phyloP scores from a whole-genome alignment of 148 eudicot species.

The Fallopia convolvulus region DNA sequence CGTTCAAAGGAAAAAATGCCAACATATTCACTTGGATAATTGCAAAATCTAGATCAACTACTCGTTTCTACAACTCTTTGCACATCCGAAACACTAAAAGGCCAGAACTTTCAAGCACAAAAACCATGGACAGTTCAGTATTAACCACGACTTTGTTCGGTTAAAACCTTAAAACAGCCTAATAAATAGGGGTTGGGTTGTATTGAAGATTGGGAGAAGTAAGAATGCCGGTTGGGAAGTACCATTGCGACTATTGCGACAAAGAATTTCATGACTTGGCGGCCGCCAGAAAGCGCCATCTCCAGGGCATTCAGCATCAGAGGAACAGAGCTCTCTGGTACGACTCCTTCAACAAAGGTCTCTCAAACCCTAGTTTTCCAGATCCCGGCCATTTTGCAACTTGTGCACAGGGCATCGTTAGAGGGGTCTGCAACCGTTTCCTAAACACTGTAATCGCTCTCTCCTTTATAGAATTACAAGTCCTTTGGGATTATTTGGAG shows the following conservation, averaged over 20 bases:
- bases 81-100: neutral
- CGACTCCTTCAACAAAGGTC: constrained; percentile 43
- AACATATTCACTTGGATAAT: neutral
- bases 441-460: constrained; percentile 44
- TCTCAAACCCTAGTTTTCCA: constrained; percentile 17
- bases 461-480: neutral
- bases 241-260: constrained; percentile 87
- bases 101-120: neutral
- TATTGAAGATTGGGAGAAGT: neutral
- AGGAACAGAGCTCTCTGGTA: constrained; percentile 72
- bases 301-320: constrained; percentile 61
- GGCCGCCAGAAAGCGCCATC: constrained; percentile 66
- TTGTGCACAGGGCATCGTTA: constrained; percentile 14
- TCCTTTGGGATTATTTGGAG: too few species aligned
- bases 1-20: neutral
- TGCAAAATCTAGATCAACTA: neutral
- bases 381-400: constrained; percentile 20
- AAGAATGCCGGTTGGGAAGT: constrained; percentile 61
- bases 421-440: constrained; percentile 75
- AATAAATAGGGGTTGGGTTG: too few species aligned
- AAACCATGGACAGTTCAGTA: neutral
- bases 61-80: neutral
- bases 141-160: too few species aligned
- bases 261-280: constrained; percentile 80
- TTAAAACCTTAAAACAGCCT: too few species aligned